Evolutionary conservation across 139 green algal genomes (phyloP), one percentile per base, ranked within the genome.

Genomic region (Tetradesmus obliquus): DNA sequence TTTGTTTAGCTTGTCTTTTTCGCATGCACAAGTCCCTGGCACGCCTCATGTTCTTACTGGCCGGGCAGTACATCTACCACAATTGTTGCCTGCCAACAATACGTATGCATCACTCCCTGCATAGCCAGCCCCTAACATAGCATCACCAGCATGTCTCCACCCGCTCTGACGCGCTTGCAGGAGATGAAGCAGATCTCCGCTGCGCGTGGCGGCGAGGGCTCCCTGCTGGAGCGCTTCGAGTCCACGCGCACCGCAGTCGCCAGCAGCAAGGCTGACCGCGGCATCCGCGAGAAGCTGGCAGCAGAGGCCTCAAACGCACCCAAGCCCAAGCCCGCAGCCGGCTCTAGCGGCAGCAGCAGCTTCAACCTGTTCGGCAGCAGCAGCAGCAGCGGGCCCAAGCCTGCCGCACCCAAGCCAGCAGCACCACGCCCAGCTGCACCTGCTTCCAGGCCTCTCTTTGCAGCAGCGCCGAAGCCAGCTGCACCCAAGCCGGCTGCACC

Each of bases 221-320:
- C 86, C 20, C 86, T 90, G 66, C 69, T 90, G 8, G 86, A 90
- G 86, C 76, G 55, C 0, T 90, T 90, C 19, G 22, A 66, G 0
- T 2, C 2, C 5, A 89, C 84, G 17, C 17, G 24, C 10, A 5
- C 20, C 17, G 24, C 76, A 5, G 6, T 22, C n/a, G 54, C 76
- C 24, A n/a, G n/a, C 2, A n/a, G 19, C 79, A 85, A 62, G 53
- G 13, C 9, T 10, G 58, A 62, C 79, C 15, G 76, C 3, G 88
- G 74, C 88, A 91, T 91, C 57, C 88, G 88, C 12, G 88, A 86
- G 2, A 55, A 58, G 20, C 88, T 91, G 57, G 79, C 88, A 62
- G 58, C 79, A 45, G 88, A 87, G 81, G 88, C 88, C 20, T 45
- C 88, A 19, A 79, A 60, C 57, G 54, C 81, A 19, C 81, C 81